Evolutionary conservation across 768 basidiomycete species (phyloP), one percentile per base, ranked within the genome.

Genomic region (Gloeopeniophorella convolvens): DNA sequence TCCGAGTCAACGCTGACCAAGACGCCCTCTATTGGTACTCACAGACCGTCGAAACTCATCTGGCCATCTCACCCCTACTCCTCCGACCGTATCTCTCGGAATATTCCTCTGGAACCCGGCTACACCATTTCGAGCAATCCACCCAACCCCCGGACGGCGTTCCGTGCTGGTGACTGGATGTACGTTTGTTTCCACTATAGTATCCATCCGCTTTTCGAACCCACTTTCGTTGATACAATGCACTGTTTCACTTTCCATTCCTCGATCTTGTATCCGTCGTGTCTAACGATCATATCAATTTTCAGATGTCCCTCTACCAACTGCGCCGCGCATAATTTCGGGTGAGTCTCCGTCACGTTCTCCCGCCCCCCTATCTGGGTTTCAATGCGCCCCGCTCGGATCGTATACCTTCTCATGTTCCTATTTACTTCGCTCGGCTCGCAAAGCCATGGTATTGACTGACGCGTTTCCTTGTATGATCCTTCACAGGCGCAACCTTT

Each of bases 311-410:
- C 69, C 48, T 76, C 78, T 48, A 71, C 77, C 57, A 79, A 74
- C 40, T 90, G 88, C 64, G 82, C 79, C 59, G 86, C 85, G 12
- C 85, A 89, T 65, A 90, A 90, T 69, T 90, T 89, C 72, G 83
- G 83, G 86, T 88, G 65, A 72, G 83, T 78, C 45, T 46, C 42
- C 53, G 43, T 42, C 59, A 49, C 39, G 27, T 53, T 26, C 23
- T 37, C 31, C 45, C n/a, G 24, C 10, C 21, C 56, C 46, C 66
- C 67, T 68, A 61, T 68, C 59, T 59, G 52, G 48, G 32, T 42
- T 44, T 54, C 45, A 51, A 55, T 51, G 32, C 23, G 10, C 42
- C 32, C 42, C 42, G 50, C 40, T 51, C 57, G 32, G 30, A 49
- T 44, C 54, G 54, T 50, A 50, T 57, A 46, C 16, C 42, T 34